phyloP scores from a whole-genome alignment of 2,329 filamentous ascomycete species.

The Arthrobotrys sinensis region DNA sequence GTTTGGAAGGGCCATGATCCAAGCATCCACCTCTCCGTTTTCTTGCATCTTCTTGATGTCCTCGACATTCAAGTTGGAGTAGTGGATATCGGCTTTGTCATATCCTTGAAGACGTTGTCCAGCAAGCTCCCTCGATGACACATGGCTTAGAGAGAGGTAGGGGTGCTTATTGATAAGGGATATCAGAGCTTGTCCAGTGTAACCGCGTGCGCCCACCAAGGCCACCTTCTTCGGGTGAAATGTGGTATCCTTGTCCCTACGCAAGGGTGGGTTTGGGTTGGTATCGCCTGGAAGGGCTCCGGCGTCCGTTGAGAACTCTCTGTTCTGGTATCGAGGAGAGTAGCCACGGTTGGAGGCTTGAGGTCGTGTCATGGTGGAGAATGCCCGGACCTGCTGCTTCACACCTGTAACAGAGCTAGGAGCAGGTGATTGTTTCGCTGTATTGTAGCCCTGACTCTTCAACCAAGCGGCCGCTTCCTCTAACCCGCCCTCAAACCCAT shows the following conservation, averaged over 20 bases:
- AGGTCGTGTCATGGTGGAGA: constrained; percentile 66
- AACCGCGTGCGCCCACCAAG: constrained; percentile 91
- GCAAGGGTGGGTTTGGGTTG: constrained; percentile 91
- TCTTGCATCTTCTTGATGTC: constrained; percentile 89
- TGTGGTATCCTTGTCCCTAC: constrained; percentile 89
- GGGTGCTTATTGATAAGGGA: constrained; percentile 89
- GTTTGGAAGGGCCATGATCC: constrained; percentile 98
- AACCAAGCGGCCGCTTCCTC: constrained; percentile 87
- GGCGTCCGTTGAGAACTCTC: constrained; percentile 72
- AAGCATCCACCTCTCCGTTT: constrained; percentile 89
- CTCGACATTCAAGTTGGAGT: constrained; percentile 89
- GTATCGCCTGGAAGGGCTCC: constrained; percentile 70
- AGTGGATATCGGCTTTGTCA: constrained; percentile 86
- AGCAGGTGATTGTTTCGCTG: constrained; percentile 73
- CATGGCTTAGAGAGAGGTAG: constrained; percentile 88
- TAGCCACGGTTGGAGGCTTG: constrained; percentile 64
- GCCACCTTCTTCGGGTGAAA: constrained; percentile 83
- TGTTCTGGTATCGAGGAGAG: constrained; percentile 61
- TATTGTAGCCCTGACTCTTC: constrained; percentile 85
- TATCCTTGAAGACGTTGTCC: constrained; percentile 92
- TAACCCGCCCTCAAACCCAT: constrained; percentile 81
- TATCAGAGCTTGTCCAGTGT: constrained; percentile 92
- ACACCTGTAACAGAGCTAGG: constrained; percentile 64
- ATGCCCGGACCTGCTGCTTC: constrained; percentile 63
- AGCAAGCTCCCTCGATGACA: constrained; percentile 91